Percentiles rank a stretch among this genome's conserved stretches.
Evolutionary conservation across 2,329 filamentous ascomycete genomes (phyloP).

Genomic region (Diaporthe batatas): DNA sequence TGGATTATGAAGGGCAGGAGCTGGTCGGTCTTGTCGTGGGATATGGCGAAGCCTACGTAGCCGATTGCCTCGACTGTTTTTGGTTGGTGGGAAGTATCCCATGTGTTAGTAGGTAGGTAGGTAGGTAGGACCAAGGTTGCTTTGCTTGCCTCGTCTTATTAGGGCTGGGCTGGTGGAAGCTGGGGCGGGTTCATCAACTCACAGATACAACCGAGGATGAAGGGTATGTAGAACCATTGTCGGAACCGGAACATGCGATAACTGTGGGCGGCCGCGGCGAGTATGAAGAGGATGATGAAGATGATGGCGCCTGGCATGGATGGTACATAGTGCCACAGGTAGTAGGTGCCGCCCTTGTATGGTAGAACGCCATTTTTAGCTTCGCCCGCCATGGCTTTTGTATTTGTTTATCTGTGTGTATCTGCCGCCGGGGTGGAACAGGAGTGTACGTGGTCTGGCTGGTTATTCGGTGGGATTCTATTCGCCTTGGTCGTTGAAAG

Average conservation of each 20-base stretch:
- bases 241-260: slow-evolving; percentile 58
- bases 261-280: slow-evolving; percentile 54
- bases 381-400: background rate
- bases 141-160: too few relatives aligned
- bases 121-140: too few relatives aligned
- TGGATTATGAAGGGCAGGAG: slow-evolving; percentile 58
- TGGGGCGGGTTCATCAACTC: slow-evolving; percentile 45
- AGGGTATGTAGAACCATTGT: slow-evolving; percentile 65
- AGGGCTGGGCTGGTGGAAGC: background rate
- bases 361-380: slow-evolving; percentile 50
- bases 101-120: background rate
- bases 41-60: slow-evolving; percentile 53
- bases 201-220: slow-evolving; percentile 63
- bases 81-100: slow-evolving; percentile 6
- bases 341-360: slow-evolving; percentile 48
- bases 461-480: background rate
- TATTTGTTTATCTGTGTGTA: background rate
- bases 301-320: slow-evolving; percentile 59
- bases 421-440: background rate
- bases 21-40: slow-evolving; percentile 48
- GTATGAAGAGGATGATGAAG: slow-evolving; percentile 58
- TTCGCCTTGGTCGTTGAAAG: background rate
- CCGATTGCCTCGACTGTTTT: slow-evolving; percentile 58
- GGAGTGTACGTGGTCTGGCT: background rate
- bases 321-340: slow-evolving; percentile 55